phyloP scores from a whole-genome alignment of 225 moss, liverwort and hornwort genomes.

The Pleurozium schreberi region DNA sequence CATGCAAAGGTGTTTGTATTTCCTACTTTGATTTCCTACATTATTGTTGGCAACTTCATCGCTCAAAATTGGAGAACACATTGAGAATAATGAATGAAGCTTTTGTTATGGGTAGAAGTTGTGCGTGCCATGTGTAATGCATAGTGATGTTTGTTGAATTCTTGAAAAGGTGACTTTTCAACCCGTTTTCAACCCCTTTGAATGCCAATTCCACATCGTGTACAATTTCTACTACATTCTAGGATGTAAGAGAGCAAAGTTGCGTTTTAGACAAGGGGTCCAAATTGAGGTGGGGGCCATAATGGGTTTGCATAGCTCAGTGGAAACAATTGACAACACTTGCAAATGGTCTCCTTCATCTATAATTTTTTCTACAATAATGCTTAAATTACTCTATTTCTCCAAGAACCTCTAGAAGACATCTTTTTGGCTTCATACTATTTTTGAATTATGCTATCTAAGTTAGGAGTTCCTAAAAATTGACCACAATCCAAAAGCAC shows the following conservation, averaged over 20 bases:
- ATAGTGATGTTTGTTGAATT: not conserved
- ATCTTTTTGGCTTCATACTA: not conserved
- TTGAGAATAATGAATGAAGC: not conserved
- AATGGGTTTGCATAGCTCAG: accelerated
- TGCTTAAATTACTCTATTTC: not conserved
- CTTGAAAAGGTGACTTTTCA: not conserved
- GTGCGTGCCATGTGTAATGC: not conserved
- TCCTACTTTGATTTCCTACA: not conserved
- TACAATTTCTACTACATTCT: not conserved
- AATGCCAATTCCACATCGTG: not conserved
- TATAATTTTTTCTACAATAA: not conserved
- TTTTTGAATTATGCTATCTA: no score
- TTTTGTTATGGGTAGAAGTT: not conserved
- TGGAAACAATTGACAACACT: not conserved
- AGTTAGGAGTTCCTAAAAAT: not conserved
- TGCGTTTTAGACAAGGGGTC: accelerated
- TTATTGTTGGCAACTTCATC: not conserved
- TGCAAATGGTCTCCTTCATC: not conserved
- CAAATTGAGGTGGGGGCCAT: accelerated
- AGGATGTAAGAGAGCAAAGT: not conserved
- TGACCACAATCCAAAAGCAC: accelerated
- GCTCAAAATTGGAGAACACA: no score
- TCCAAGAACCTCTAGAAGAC: no score
- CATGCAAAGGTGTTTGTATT: accelerated
- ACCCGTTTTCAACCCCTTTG: accelerated